Percentiles rank a stretch among this genome's conserved stretches.
Evolutionary conservation across 2,329 filamentous ascomycete species (phyloP).

Genomic region (Fonsecaea nubica): DNA sequence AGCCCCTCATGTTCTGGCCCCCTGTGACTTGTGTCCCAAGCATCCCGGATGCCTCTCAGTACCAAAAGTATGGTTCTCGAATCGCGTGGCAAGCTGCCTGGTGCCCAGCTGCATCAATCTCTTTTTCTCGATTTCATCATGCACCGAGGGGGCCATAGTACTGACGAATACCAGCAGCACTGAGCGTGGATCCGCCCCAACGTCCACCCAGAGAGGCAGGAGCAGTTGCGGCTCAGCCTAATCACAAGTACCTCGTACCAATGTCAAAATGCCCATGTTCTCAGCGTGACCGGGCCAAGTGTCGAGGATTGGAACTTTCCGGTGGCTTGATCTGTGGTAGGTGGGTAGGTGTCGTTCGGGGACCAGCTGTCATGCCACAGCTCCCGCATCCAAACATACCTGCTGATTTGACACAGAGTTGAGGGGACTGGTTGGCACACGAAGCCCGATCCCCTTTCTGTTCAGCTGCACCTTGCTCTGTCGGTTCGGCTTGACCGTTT

Average conservation of each 20-base stretch:
- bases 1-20: not conserved
- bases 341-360: conserved; percentile 14
- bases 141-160: not conserved
- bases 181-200: not conserved
- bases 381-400: not conserved
- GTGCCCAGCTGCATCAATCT: not conserved
- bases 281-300: not conserved
- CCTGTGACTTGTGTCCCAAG: not conserved
- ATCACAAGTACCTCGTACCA: conserved; percentile 18
- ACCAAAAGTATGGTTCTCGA: not conserved
- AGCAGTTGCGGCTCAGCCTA: conserved; percentile 9
- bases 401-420: not conserved
- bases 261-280: not conserved
- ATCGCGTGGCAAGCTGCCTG: not conserved
- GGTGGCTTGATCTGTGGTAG: conserved; percentile 15
- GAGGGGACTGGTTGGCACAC: not conserved
- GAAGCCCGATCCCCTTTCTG: not conserved
- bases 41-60: not conserved
- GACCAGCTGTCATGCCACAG: not conserved
- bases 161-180: not conserved
- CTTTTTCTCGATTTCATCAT: not conserved
- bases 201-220: not conserved
- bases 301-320: conserved; percentile 19
- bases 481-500: conserved; percentile 2
- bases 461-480: not conserved